phyloP scores from a whole-genome alignment of 352 stramenopile genomes.

The Pythium oligandrum region DNA sequence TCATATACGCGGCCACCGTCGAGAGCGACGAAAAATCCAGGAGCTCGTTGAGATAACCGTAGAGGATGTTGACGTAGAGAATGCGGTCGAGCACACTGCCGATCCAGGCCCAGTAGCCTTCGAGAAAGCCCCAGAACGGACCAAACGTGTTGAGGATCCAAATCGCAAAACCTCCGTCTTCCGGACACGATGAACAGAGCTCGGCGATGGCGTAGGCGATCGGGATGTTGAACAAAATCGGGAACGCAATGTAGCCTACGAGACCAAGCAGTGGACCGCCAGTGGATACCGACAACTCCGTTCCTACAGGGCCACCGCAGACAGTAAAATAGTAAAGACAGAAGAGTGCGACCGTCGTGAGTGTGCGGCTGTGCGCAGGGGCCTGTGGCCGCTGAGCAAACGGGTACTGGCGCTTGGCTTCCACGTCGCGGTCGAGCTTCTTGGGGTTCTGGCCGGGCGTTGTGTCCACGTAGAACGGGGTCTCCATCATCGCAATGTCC shows the following conservation, averaged over 20 bases:
- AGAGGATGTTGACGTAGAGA: conserved; percentile 7
- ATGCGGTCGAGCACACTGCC: conserved; percentile 58
- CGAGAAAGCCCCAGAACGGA: conserved; percentile 56
- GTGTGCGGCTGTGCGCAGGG: no score
- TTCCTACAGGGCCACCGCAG: conserved; percentile 6
- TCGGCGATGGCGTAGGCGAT: conserved; percentile 85
- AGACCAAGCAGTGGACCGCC: conserved; percentile 48
- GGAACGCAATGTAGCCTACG: conserved; percentile 63
- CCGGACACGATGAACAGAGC: conserved; percentile 78
- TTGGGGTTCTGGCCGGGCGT: no score
- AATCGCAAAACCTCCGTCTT: conserved; percentile 60
- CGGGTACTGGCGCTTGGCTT: no score
- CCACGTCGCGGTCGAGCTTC: no score
- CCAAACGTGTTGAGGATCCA: conserved; percentile 88
- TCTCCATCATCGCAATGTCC: no score
- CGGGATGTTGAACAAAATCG: conserved; percentile 77
- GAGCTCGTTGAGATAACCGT: neutral
- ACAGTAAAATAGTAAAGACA: conserved; percentile 1
- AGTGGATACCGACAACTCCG: conserved; percentile 11
- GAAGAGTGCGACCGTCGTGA: neutral
- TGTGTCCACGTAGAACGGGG: no score
- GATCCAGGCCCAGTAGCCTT: conserved; percentile 69
- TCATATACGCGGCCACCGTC: conserved; percentile 1
- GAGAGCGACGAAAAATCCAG: conserved; percentile 3
- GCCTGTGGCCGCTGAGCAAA: no score